A percentile compares a stretch with the other conserved stretches of the same genome.
Evolutionary conservation across 2,329 filamentous ascomycete genomes (phyloP).

Genomic region (Aspergillus sojae): DNA sequence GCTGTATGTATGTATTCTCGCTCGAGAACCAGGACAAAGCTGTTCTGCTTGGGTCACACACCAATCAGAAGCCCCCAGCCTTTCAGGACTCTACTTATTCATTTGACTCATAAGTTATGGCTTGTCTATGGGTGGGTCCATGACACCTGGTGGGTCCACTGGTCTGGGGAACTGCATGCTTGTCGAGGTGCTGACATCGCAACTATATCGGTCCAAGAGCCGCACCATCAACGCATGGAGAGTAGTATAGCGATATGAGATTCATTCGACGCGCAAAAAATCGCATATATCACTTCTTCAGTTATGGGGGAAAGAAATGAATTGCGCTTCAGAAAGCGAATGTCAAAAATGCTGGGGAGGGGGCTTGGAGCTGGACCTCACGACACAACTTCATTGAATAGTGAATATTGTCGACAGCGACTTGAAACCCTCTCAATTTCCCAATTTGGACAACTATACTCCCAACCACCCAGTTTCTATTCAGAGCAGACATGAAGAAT

Average conservation of each 20-base stretch:
- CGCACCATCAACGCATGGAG: not conserved
- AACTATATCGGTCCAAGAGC: not conserved
- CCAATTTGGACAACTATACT: constrained; percentile 14
- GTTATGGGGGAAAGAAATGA: not conserved
- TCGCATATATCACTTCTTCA: not conserved
- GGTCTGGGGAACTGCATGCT: not conserved
- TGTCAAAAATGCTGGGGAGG: no score
- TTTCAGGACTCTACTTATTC: not conserved
- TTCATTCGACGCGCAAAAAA: not conserved
- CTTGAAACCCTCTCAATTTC: not conserved
- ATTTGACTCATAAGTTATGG: not conserved
- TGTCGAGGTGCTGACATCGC: not conserved
- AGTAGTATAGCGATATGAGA: not conserved
- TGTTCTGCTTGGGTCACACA: not conserved
- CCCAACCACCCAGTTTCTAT: constrained; percentile 20
- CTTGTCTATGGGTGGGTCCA: not conserved
- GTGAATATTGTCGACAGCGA: not conserved
- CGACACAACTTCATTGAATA: not conserved
- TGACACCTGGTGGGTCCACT: not conserved
- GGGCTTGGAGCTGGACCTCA: not conserved
- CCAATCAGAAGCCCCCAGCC: not conserved
- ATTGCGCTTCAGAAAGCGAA: no score
- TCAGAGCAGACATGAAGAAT: constrained; percentile 9
- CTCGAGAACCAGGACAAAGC: not conserved
- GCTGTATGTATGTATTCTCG: no score